phyloP scores from a whole-genome alignment of 1,284 basidiomycete genomes.

The Trichosporon sp. region DNA sequence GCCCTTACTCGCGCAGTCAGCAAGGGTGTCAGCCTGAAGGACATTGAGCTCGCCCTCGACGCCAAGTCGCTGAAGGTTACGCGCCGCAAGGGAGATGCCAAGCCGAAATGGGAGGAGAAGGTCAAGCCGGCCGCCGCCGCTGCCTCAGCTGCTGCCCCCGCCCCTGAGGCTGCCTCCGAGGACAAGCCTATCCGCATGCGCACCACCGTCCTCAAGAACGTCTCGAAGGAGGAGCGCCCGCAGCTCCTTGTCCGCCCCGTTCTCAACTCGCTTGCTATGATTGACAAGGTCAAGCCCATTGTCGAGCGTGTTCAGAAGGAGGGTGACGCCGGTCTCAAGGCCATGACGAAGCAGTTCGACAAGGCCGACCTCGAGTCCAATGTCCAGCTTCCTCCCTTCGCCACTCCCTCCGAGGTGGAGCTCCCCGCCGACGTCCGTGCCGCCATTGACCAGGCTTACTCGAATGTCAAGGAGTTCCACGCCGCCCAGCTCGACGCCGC shows the following conservation, averaged over 20 bases:
- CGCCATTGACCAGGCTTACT: conserved; percentile 90
- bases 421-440: conserved; percentile 68
- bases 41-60: conserved; percentile 85
- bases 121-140: conserved; percentile 39
- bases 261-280: conserved; percentile 90
- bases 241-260: conserved; percentile 85
- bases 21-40: conserved; percentile 78
- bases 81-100: conserved; percentile 88
- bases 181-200: conserved; percentile 70
- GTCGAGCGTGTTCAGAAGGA: conserved; percentile 80
- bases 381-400: conserved; percentile 58
- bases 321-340: conserved; percentile 85
- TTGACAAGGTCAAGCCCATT: conserved; percentile 91
- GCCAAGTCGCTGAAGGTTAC: conserved; percentile 84
- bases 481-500: conserved; percentile 74
- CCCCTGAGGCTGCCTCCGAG: conserved; percentile 41
- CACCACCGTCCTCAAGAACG: conserved; percentile 65
- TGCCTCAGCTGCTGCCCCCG: conserved; percentile 40
- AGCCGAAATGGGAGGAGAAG: conserved; percentile 72
- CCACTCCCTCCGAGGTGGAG: conserved; percentile 59
- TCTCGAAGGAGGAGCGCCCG: conserved; percentile 64
- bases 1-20: conserved; percentile 83
- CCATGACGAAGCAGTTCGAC: conserved; percentile 93
- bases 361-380: conserved; percentile 62
- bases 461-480: conserved; percentile 90